Evolutionary conservation across 345 rosid genomes (phyloP), one percentile per base, ranked within the genome.

Genomic region (Anacardium occidentale): DNA sequence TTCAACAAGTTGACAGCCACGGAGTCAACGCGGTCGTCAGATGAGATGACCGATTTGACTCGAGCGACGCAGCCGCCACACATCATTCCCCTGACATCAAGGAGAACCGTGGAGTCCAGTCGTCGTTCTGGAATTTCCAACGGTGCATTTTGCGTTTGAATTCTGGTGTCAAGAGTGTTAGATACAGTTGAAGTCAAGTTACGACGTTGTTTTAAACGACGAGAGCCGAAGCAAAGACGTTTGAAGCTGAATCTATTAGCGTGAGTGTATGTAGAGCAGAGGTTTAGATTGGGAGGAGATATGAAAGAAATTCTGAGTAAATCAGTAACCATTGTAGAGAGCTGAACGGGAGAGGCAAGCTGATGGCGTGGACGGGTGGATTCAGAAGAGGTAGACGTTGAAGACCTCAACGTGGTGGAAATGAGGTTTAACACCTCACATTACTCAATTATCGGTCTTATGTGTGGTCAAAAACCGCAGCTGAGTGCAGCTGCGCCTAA

Each of bases 41-140:
- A 70, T 47, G 90, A 81, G 69, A 92, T 74, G 29, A 94, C 72
- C 32, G 94, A 86, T 65, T 85, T 89, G 77, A 94, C 98, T 26
- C 98, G 91, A 13, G 96, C 82, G 7, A 89, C 98, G 66, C 98
- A 94, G 24, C 90, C 89, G 45, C 98, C 98, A 73, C 97, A 95
- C 97, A 95, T 92, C 97, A 92, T 92, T 61, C 97, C 97, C 55
- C 78, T 73, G 66, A 95, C 96, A 57, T 89, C 90, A 45, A 92
- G 94, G 44, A 92, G 91, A 62, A 90, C 63, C 2, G 86, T 86
- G 48, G 81, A 73, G 55, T 86, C 85, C 24, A 69, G 60, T 40
- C 64, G 55, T 5, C 52, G 63, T 18, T 68, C 32, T 17, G 77
- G 45, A 11, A 62, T 58, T 48, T 71, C 74, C n/a, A 71, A 26